A percentile compares a stretch with the other conserved stretches of the same genome.
phyloP scores from a whole-genome alignment of 2,329 filamentous ascomycete genomes.

The Colletotrichum paranaense region DNA sequence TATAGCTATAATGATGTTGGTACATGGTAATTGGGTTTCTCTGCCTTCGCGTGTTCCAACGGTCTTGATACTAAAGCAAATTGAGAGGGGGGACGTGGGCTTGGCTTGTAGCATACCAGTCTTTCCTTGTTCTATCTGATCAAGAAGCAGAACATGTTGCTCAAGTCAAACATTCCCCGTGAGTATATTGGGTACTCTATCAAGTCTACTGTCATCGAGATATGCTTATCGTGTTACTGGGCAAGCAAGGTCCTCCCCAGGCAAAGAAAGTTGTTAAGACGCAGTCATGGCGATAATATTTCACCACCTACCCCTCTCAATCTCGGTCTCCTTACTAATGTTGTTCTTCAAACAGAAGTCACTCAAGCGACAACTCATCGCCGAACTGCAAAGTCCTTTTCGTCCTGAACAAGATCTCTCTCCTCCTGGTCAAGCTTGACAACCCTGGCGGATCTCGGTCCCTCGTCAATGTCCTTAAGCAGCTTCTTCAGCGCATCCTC shows the following conservation, averaged over 20 bases:
- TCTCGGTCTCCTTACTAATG: background rate
- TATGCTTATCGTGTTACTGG: too few relatives aligned
- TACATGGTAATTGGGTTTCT: too few relatives aligned
- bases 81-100: too few relatives aligned
- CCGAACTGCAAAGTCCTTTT: constrained; percentile 72
- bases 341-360: background rate
- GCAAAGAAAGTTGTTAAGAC: background rate
- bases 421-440: constrained; percentile 78
- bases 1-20: too few relatives aligned
- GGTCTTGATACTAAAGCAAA: too few relatives aligned
- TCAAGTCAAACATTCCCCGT: too few relatives aligned
- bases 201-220: too few relatives aligned
- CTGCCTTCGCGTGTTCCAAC: too few relatives aligned
- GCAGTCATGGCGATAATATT: background rate
- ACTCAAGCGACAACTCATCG: constrained; percentile 35
- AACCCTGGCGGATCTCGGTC: constrained; percentile 79
- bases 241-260: background rate
- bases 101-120: too few relatives aligned
- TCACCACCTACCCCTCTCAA: background rate
- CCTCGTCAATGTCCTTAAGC: constrained; percentile 79
- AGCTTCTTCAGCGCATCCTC: constrained; percentile 74
- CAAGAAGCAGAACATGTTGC: too few relatives aligned
- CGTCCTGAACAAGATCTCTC: constrained; percentile 72
- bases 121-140: too few relatives aligned
- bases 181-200: too few relatives aligned